Evolutionary conservation across 176 grass and related monocot species (phyloP).

Genomic region (Dendrocalamus sinicus): DNA sequence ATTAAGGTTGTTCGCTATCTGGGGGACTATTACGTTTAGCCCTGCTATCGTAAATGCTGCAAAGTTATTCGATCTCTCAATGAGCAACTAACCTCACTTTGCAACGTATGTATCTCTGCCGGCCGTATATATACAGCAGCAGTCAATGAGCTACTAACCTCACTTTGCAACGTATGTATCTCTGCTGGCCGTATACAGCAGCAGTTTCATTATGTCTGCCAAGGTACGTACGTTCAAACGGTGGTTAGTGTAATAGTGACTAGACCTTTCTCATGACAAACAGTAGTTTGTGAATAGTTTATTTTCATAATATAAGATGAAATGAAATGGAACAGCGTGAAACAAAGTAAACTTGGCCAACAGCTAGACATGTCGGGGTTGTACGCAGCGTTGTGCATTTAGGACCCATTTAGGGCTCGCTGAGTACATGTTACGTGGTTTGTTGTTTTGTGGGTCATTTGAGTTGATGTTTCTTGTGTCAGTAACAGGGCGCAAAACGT

Average conservation of each 20-base stretch:
- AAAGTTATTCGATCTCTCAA: neutral
- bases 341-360: neutral
- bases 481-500: constrained; percentile 29
- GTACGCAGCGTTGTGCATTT: constrained; percentile 11
- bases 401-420: constrained; percentile 2
- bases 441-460: constrained; percentile 22
- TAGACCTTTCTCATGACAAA: neutral
- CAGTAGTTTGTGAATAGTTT: neutral
- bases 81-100: neutral
- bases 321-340: neutral
- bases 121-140: neutral
- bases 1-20: too few relatives aligned
- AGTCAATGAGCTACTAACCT: neutral
- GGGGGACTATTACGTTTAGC: neutral
- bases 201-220: neutral
- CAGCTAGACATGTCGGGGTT: neutral
- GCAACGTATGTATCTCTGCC: neutral
- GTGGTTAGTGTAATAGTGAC: neutral
- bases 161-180: neutral
- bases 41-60: neutral
- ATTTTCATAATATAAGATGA: neutral
- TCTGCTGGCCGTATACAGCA: neutral
- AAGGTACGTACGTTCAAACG: neutral
- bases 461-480: constrained; percentile 54
- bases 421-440: constrained; percentile 14